Evolutionary conservation across 805 yeast species (phyloP).

Genomic region (Teunomyces barrocoloradensis): DNA sequence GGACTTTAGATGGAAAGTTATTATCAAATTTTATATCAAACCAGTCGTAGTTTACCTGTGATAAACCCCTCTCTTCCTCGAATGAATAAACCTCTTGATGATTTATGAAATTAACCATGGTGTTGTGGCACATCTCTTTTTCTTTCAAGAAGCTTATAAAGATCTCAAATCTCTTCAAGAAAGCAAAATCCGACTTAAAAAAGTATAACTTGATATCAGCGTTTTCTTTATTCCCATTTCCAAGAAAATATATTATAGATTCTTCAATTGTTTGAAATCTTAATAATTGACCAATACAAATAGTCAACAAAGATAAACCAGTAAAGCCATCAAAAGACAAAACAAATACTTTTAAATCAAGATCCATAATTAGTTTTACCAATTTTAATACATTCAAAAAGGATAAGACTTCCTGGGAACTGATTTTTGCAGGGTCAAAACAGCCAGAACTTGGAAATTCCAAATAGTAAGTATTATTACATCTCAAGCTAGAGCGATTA

Average conservation of each 20-base stretch:
- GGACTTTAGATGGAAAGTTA: conserved; percentile 35
- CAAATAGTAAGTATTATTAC: conserved; percentile 17
- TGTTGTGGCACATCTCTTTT: conserved; percentile 6
- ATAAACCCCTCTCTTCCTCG: conserved; percentile 1
- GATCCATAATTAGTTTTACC: conserved; percentile 18
- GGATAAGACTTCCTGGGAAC: conserved; percentile 23
- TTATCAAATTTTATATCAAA: conserved; percentile 28
- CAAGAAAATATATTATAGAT: conserved; percentile 19
- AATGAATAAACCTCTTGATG: conserved; percentile 8
- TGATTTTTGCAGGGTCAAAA: conserved; percentile 17
- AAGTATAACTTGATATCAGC: conserved; percentile 25
- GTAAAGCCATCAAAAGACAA: conserved; percentile 40
- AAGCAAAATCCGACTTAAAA: conserved; percentile 27
- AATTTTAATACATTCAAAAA: conserved; percentile 30
- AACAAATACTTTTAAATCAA: conserved; percentile 23
- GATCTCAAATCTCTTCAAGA: conserved; percentile 29
- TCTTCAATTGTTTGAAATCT: conserved; percentile 21
- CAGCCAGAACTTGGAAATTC: conserved; percentile 36
- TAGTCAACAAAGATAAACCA: conserved; percentile 27
- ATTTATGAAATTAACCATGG: neutral
- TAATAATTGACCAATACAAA: conserved; percentile 14
- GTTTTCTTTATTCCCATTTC: conserved; percentile 1
- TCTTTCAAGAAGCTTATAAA: conserved; percentile 24
- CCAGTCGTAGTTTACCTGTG: conserved; percentile 26
- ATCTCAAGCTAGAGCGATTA: neutral